Evolutionary conservation across 225 moss, liverwort and hornwort species (phyloP).

Genomic region (Bryum argenteum): DNA sequence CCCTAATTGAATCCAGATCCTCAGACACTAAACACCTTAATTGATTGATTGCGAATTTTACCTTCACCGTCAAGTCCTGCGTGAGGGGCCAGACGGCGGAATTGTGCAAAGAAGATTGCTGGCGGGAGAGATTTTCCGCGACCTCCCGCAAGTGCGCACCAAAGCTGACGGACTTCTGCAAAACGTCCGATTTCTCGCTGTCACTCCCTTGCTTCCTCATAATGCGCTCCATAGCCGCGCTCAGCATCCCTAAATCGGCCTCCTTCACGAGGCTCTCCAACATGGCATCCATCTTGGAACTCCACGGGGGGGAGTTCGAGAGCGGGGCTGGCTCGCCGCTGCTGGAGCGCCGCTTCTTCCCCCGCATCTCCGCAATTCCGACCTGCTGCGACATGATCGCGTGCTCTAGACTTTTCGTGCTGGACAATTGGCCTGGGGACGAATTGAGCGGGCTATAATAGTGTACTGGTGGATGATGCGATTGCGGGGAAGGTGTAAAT

Average conservation of each 20-base stretch:
- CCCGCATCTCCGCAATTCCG: constrained; percentile 34
- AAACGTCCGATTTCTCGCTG: constrained; percentile 29
- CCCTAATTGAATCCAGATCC: constrained; percentile 40
- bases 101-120: constrained; percentile 48
- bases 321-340: constrained; percentile 18
- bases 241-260: constrained; percentile 42
- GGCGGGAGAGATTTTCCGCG: constrained; percentile 41
- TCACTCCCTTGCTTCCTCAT: constrained; percentile 40
- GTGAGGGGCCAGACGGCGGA: constrained; percentile 54
- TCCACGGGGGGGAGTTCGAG: constrained; percentile 32
- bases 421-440: neutral
- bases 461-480: neutral
- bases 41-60: constrained; percentile 12
- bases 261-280: constrained; percentile 52
- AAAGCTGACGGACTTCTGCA: constrained; percentile 49
- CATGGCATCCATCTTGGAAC: constrained; percentile 48
- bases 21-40: constrained; percentile 4
- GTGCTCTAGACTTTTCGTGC: neutral
- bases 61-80: constrained; percentile 62
- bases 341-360: constrained; percentile 47
- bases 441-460: neutral
- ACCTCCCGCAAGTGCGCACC: constrained; percentile 47
- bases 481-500: neutral
- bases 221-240: constrained; percentile 48
- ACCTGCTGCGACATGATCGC: constrained; percentile 32